phyloP scores from a whole-genome alignment of 208 protist genomes.

The Tritrichomonas musculus region DNA sequence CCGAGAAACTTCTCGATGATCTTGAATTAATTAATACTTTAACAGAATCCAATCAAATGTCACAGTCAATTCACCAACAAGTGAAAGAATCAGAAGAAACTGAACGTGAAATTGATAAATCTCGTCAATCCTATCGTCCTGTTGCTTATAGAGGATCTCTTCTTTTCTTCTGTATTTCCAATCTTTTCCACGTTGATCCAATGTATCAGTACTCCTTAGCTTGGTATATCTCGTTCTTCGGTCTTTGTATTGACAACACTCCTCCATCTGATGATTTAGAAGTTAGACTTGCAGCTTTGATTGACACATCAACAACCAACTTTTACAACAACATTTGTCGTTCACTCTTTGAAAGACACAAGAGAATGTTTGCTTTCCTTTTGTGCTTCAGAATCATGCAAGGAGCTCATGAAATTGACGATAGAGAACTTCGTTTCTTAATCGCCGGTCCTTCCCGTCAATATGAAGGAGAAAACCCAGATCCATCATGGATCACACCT shows the following conservation, averaged over 20 bases:
- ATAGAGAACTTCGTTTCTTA: conserved; percentile 52
- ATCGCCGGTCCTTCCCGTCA: conserved; percentile 48
- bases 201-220: conserved; percentile 69
- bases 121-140: conserved; percentile 79
- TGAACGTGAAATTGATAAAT: conserved; percentile 86
- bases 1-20: conserved; percentile 85
- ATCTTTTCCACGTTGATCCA: conserved; percentile 77
- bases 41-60: conserved; percentile 83
- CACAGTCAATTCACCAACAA: conserved; percentile 50
- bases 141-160: conserved; percentile 81
- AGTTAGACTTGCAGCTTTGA: conserved; percentile 68
- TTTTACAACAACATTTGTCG: conserved; percentile 91
- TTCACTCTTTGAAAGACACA: conserved; percentile 93
- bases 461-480: conserved; percentile 50
- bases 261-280: conserved; percentile 50
- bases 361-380: conserved; percentile 91
- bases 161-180: conserved; percentile 92
- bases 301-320: conserved; percentile 83
- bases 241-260: conserved; percentile 53
- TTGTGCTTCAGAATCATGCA: conserved; percentile 69
- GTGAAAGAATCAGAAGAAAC: conserved; percentile 83
- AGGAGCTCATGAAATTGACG: conserved; percentile 58
- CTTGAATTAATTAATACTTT: conserved; percentile 89
- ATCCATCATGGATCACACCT: conserved; percentile 75
- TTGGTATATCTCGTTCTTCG: conserved; percentile 85